Conservation (phyloP, 176 grass and related monocot genomes). For the Musa schizocarpa region DNA sequence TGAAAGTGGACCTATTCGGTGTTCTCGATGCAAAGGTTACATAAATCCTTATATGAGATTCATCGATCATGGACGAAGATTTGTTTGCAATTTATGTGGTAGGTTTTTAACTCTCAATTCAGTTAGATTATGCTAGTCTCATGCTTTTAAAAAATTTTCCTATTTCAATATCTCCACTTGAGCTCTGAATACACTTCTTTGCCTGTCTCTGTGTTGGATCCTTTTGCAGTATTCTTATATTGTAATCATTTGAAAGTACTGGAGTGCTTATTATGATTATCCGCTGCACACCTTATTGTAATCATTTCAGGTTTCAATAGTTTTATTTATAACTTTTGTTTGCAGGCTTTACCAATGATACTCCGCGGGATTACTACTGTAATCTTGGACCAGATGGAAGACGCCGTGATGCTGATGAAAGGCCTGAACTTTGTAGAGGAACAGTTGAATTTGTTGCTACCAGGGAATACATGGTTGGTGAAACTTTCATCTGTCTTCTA, state of each 20-base stretch:
- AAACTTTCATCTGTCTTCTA: not conserved
- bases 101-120: not conserved
- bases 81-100: slow-evolving; percentile 83
- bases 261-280: not conserved
- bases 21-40: slow-evolving; percentile 82
- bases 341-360: slow-evolving; percentile 89
- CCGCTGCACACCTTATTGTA: not conserved
- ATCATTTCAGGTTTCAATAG: not conserved
- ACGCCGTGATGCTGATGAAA: slow-evolving; percentile 92
- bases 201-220: too few species aligned
- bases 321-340: not conserved
- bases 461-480: slow-evolving; percentile 89
- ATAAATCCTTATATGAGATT: slow-evolving; percentile 96
- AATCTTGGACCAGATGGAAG: slow-evolving; percentile 93
- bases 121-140: not conserved
- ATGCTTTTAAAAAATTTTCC: not conserved
- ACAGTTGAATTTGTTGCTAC: slow-evolving; percentile 95
- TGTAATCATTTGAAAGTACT: not conserved
- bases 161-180: not conserved
- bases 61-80: slow-evolving; percentile 68
- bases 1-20: slow-evolving; percentile 72
- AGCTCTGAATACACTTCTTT: not conserved
- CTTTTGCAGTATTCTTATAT: not conserved
- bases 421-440: slow-evolving; percentile 91
- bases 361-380: slow-evolving; percentile 85